These are phyloP conservation scores for Ananas comosus DNA, from an alignment of 176 grass and related monocot species.

Conservation along the genomic window DNA sequence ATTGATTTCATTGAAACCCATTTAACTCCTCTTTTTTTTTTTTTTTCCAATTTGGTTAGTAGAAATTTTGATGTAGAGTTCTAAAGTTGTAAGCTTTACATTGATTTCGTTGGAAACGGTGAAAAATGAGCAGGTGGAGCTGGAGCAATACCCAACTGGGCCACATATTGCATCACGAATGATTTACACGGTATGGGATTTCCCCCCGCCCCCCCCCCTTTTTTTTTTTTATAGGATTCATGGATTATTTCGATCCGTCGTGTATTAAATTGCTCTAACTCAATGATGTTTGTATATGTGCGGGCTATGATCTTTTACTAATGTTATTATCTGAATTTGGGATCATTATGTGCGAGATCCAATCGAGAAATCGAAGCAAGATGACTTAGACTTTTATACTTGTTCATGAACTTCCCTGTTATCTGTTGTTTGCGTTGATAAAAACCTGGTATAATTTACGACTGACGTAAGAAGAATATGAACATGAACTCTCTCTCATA, in stretches of 20 bases:
- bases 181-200: slow-evolving; percentile 62
- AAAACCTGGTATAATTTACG: too few species aligned
- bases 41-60: not conserved
- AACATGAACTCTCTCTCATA: too few species aligned
- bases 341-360: not conserved
- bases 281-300: not conserved
- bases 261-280: not conserved
- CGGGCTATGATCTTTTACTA: not conserved
- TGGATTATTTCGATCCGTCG: not conserved
- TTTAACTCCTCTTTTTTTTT: not conserved
- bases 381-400: too few species aligned
- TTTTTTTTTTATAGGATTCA: not conserved
- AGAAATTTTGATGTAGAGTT: not conserved
- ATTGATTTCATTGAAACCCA: not conserved
- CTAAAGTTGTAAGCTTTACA: not conserved
- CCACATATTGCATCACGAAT: slow-evolving; percentile 87
- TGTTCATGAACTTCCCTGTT: too few species aligned
- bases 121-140: slow-evolving; percentile 45
- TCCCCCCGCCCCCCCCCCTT: too few species aligned
- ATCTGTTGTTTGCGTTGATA: too few species aligned
- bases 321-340: not conserved
- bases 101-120: not conserved
- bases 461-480: too few species aligned
- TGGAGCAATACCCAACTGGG: slow-evolving; percentile 95
- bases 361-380: not conserved